phyloP scores from a whole-genome alignment of 176 grass and related monocot genomes.

The Musa itinerans region DNA sequence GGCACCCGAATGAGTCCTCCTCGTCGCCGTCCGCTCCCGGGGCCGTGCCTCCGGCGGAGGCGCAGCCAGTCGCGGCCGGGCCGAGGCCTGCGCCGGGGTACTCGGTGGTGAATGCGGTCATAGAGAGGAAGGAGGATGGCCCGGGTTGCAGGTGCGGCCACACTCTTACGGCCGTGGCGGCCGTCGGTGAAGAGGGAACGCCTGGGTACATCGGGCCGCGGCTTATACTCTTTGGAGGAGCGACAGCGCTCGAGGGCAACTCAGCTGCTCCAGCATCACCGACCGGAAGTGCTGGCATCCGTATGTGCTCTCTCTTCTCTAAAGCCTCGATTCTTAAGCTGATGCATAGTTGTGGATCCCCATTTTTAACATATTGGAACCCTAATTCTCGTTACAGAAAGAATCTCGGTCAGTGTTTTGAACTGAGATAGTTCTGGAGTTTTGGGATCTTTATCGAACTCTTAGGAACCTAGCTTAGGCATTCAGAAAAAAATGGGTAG shows the following conservation, averaged over 20 bases:
- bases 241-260: conserved; percentile 85
- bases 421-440: background rate
- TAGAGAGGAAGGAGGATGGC: conserved; percentile 79
- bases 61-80: conserved; percentile 27
- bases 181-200: conserved; percentile 64
- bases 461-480: background rate
- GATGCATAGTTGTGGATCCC: conserved; percentile 1
- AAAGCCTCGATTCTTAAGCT: conserved; percentile 18
- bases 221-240: conserved; percentile 77
- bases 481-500: background rate
- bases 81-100: conserved; percentile 73
- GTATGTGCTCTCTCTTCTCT: conserved; percentile 31
- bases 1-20: conserved; percentile 25
- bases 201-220: conserved; percentile 52
- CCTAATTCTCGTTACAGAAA: background rate
- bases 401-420: no score
- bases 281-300: conserved; percentile 67
- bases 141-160: conserved; percentile 88
- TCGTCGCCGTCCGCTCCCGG: conserved; percentile 29
- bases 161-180: conserved; percentile 74
- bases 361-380: background rate
- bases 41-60: background rate
- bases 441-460: background rate
- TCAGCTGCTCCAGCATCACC: conserved; percentile 55
- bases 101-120: conserved; percentile 53